These are phyloP conservation scores for Aeminium ludgeri DNA, from an alignment of 495 filamentous ascomycete species.

Conservation along the genomic window DNA sequence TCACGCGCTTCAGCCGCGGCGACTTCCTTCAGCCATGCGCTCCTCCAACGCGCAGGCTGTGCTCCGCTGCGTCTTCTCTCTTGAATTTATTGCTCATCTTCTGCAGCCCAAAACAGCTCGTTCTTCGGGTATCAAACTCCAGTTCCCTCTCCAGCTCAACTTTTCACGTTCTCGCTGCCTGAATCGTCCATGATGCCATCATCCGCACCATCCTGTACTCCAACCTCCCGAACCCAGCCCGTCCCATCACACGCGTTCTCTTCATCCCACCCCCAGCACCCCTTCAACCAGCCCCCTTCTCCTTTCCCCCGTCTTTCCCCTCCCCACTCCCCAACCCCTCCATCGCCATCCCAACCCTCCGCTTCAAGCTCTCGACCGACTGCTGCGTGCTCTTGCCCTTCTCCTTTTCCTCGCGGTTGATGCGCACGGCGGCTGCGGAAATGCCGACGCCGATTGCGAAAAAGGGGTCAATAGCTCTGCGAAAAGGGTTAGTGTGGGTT, in stretches of 20 bases:
- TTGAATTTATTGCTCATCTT: no score
- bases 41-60: no score
- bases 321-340: conserved; percentile 6
- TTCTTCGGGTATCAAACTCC: no score
- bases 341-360: conserved; percentile 17
- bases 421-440: conserved; percentile 44
- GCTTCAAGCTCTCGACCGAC: conserved; percentile 34
- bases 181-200: no score
- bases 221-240: background rate
- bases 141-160: no score
- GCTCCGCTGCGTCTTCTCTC: no score
- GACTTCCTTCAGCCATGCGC: no score
- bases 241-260: background rate
- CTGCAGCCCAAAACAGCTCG: no score
- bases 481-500: background rate
- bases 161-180: no score
- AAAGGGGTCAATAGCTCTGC: conserved; percentile 60
- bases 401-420: conserved; percentile 72
- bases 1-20: no score
- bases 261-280: background rate
- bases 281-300: no score
- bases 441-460: conserved; percentile 70
- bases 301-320: background rate
- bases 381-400: conserved; percentile 38
- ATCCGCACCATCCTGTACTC: no score